Base-by-base conservation (phyloP, 73 alveolate species). In the Strombidium stylifer region DNA sequence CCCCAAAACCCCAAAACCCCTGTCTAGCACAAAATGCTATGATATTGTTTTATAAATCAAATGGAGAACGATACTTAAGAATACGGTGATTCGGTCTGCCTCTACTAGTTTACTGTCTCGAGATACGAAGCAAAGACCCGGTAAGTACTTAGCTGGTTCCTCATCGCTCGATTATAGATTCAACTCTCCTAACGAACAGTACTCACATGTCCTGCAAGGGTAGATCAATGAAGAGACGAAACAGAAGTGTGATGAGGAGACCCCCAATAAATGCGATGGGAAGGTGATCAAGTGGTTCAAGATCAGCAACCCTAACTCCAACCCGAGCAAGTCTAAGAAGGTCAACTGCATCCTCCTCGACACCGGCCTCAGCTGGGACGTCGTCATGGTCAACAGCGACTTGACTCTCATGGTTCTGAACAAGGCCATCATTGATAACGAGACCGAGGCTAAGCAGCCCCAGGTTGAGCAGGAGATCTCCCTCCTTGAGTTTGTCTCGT, bases 11-110 rank as follows among this genome's bases (percentile, higher is more conserved):
- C n/a, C n/a, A n/a, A n/a, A n/a, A n/a, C n/a, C n/a, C n/a, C n/a
- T n/a, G n/a, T n/a, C n/a, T n/a, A n/a, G n/a, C n/a, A n/a, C n/a
- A n/a, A n/a, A n/a, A n/a, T n/a, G n/a, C n/a, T n/a, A n/a, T n/a
- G n/a, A n/a, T n/a, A n/a, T n/a, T n/a, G n/a, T n/a, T n/a, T n/a
- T n/a, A n/a, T n/a, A n/a, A n/a, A n/a, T n/a, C n/a, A n/a, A n/a
- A n/a, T n/a, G n/a, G n/a, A n/a, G n/a, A n/a, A n/a, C n/a, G n/a
- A n/a, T n/a, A n/a, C n/a, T n/a, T n/a, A n/a, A n/a, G n/a, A n/a
- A n/a, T n/a, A n/a, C n/a, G 88, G 88, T 1, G 88, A 76, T 44
- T 58, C 60, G 10, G 36, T 76, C 21, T 52, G 53, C 41, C 37
- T 76, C 14, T 66, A 52, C 50, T 32, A 81, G 1, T 81, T 65